These are phyloP conservation scores for Phytophthora meadii DNA, from an alignment of 352 stramenopile species.

Conservation along the genomic window DNA sequence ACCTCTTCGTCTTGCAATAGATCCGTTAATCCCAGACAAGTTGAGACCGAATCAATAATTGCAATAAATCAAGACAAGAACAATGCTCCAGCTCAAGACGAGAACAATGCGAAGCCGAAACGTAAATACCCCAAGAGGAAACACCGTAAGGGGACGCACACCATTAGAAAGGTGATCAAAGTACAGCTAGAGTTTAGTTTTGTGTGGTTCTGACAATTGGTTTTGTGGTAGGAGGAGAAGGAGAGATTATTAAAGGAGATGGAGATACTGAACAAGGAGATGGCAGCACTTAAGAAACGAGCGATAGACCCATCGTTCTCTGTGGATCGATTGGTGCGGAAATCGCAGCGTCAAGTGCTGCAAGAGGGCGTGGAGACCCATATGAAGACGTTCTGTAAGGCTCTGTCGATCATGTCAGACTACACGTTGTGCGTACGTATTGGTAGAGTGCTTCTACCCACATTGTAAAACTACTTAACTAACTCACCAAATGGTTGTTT, in stretches of 20 bases:
- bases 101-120: conserved; percentile 9
- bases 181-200: neutral
- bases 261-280: conserved; percentile 32
- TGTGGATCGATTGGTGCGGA: conserved; percentile 15
- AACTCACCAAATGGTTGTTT: neutral
- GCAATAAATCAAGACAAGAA: neutral
- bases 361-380: conserved; percentile 23
- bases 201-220: neutral
- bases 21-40: neutral
- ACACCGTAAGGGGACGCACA: conserved; percentile 42
- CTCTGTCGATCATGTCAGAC: conserved; percentile 37
- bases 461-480: too few species aligned
- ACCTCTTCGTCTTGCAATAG: conserved; percentile 11
- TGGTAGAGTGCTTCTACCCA: too few species aligned
- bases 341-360: conserved; percentile 21
- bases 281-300: conserved; percentile 40
- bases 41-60: neutral
- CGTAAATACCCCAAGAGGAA: conserved; percentile 38
- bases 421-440: conserved; percentile 41
- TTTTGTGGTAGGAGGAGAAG: conserved; percentile 38
- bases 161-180: conserved; percentile 32
- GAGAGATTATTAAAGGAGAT: conserved; percentile 33
- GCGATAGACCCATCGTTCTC: conserved; percentile 17
- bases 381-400: conserved; percentile 31
- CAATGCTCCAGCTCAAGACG: too few species aligned